Conservation (phyloP, 345 rosid species). For the Citrus sp. region DNA sequence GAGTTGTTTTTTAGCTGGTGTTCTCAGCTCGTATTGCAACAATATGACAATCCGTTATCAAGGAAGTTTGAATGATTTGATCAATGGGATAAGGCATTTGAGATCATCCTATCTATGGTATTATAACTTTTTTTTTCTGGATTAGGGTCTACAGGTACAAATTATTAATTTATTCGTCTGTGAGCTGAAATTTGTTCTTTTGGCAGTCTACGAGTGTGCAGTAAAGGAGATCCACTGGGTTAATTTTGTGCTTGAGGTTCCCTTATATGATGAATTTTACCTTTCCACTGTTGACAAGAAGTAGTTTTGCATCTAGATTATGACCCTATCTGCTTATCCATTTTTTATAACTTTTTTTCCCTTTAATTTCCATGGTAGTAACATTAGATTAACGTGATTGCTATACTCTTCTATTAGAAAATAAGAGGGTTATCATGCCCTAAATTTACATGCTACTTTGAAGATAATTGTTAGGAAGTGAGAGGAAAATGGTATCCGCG, state of each 20-base stretch:
- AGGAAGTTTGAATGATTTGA: too few species aligned
- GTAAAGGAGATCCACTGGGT: not conserved
- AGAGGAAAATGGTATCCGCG: not conserved
- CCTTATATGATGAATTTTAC: not conserved
- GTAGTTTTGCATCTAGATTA: not conserved
- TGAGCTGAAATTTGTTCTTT: not conserved
- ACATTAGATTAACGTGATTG: not conserved
- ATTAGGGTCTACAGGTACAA: not conserved
- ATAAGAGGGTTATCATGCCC: not conserved
- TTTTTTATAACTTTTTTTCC: not conserved
- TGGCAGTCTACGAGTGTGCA: not conserved
- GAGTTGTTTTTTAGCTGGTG: conserved; percentile 19
- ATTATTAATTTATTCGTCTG: not conserved
- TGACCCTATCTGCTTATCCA: too few species aligned
- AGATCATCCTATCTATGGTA: too few species aligned
- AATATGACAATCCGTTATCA: conserved; percentile 51
- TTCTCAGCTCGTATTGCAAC: conserved; percentile 60
- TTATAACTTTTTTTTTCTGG: not conserved
- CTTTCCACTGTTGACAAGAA: not conserved
- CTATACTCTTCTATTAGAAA: not conserved
- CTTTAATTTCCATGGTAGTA: not conserved
- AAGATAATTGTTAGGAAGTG: not conserved
- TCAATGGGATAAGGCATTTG: too few species aligned
- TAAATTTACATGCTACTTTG: not conserved
- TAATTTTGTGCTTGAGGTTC: not conserved